These are phyloP conservation scores for Lichenothelia convexa DNA, from an alignment of 495 filamentous ascomycete genomes.

Conservation along the genomic window DNA sequence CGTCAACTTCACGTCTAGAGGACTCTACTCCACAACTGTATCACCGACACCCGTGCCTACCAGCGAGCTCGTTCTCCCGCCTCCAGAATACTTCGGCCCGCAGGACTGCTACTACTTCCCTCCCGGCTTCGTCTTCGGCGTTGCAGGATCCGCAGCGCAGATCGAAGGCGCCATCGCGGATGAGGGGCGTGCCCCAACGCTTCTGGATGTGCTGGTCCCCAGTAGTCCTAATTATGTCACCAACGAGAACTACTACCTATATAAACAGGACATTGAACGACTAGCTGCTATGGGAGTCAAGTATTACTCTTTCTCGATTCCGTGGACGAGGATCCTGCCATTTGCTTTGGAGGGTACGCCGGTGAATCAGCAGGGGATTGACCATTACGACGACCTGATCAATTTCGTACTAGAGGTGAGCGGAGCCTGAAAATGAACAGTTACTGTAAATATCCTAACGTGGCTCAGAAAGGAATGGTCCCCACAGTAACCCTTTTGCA, in stretches of 20 bases:
- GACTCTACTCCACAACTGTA: neutral
- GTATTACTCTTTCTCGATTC: conserved; percentile 29
- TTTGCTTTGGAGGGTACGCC: conserved; percentile 26
- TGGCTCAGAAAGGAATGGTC: no score
- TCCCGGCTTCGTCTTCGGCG: neutral
- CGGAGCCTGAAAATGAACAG: no score
- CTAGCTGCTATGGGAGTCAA: conserved; percentile 30
- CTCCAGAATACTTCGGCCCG: neutral
- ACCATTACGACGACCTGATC: conserved; percentile 31
- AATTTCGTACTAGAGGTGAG: conserved; percentile 21
- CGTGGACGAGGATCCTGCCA: conserved; percentile 29
- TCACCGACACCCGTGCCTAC: neutral
- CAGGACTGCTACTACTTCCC: neutral
- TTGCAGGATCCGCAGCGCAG: neutral
- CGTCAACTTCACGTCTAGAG: neutral
- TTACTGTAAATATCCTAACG: no score
- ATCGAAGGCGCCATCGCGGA: neutral
- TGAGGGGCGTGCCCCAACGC: neutral
- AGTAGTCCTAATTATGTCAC: conserved; percentile 19
- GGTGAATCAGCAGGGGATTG: conserved; percentile 25
- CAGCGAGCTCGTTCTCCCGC: neutral
- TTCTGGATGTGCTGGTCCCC: neutral
- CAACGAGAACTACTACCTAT: conserved; percentile 31
- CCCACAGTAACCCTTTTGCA: conserved; percentile 24
- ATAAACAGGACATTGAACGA: conserved; percentile 32